Evolutionary conservation across 257 asterid species (phyloP), one percentile per base, ranked within the genome.

Genomic region (Ligustrum vulgare): DNA sequence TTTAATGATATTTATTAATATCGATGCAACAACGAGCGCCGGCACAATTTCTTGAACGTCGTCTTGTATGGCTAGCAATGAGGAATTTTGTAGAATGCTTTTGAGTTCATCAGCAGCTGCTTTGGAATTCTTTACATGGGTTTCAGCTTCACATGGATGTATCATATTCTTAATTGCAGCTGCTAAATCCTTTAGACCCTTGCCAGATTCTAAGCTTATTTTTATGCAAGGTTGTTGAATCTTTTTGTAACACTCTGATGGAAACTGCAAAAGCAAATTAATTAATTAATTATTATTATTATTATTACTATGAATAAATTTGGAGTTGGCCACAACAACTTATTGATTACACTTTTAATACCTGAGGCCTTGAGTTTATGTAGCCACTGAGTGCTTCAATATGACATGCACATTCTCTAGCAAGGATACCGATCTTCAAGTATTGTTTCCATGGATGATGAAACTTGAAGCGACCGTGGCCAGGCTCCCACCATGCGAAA

Each of bases 401-500:
- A 25, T 84, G 87, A 84, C 83, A 89, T 16, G 97, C 97, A 67
- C 98, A 91, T 80, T 88, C 91, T 72, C 97, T 83, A 9, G 76
- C 74, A 4, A 86, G 77, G 31, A 35, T 85, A 13, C 98, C 93
- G 13, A 89, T 73, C 71, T 86, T 91, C 83, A 86, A 84, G 74
- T 93, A 91, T 23, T 86, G 90, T 67, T 86, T 85, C 97, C 96
- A 91, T 72, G 98, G 98, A 62, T 93, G 97, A 43, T 73, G 54
- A 43, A 82, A 86, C 54, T 73, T 79, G 37, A 91, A 89, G 1
- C 80, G 25, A 7, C 95, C 96, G 73, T 89, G 97, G 3, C 82
- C 67, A 13, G 96, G 96, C 75, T 93, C 98, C 98, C 97, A 91
- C 93, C 96, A 82, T 1, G 97, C 98, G 79, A 84, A 84, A 71